Evolutionary conservation across 257 asterid species (phyloP).

Genomic region (Mentha longifolia): DNA sequence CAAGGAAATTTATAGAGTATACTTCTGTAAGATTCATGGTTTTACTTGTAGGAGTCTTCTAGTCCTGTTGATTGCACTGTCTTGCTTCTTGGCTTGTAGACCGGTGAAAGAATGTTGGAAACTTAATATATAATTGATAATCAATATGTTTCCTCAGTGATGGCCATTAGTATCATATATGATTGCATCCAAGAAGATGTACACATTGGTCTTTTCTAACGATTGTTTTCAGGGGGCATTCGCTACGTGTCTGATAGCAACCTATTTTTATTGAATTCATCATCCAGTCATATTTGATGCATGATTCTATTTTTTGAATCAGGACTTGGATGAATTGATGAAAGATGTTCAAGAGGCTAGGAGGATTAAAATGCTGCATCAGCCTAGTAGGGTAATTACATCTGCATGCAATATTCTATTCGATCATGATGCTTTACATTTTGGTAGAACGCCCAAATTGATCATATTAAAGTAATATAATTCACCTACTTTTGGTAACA

Average conservation of each 20-base stretch:
- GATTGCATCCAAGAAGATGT: not conserved
- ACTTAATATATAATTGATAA: not conserved
- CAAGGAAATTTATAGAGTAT: not conserved
- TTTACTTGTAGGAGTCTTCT: not conserved
- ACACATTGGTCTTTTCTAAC: not conserved
- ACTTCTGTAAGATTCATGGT: constrained; percentile 1
- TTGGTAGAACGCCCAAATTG: not conserved
- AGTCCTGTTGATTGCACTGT: not conserved
- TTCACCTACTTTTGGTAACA: constrained; percentile 1
- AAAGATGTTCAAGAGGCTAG: constrained; percentile 98
- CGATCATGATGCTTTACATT: not conserved
- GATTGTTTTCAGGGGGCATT: constrained; percentile 8
- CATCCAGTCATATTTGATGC: constrained; percentile 47
- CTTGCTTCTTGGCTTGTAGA: constrained; percentile 4
- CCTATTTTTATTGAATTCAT: constrained; percentile 3
- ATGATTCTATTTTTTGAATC: constrained; percentile 39
- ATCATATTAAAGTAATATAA: constrained; percentile 7
- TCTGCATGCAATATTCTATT: constrained; percentile 20
- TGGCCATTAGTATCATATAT: constrained; percentile 6
- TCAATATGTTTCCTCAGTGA: not conserved
- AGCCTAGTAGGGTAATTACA: constrained; percentile 80
- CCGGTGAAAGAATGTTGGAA: not conserved
- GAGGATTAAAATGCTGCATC: constrained; percentile 97
- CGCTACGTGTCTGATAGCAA: not conserved
- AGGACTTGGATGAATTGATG: constrained; percentile 96